Evolutionary conservation across 331 rosid genomes (phyloP).

Genomic region (Rosa hybrid): DNA sequence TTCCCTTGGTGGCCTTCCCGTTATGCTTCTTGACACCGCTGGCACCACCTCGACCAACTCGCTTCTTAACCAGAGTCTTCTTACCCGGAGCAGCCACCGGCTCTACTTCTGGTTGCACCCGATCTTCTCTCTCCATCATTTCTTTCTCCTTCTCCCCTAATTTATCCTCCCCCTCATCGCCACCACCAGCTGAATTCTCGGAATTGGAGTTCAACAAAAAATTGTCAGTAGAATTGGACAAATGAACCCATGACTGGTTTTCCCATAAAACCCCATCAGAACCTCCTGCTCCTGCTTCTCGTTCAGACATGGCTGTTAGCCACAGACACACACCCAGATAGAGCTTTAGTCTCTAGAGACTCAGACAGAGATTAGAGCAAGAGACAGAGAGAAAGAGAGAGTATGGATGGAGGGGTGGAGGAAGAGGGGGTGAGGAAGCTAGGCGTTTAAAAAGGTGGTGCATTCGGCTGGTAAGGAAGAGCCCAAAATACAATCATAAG

Average conservation of each 20-base stretch:
- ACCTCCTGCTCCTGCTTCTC: neutral
- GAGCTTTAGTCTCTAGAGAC: neutral
- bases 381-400: neutral
- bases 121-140: neutral
- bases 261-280: constrained; percentile 24
- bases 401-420: neutral
- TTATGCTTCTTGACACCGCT: neutral
- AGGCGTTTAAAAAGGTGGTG: constrained; percentile 30
- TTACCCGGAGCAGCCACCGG: neutral
- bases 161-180: neutral
- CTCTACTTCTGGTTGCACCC: neutral
- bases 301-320: constrained; percentile 16
- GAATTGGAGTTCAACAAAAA: constrained; percentile 14
- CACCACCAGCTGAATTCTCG: constrained; percentile 18
- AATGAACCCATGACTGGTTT: constrained; percentile 32
- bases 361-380: neutral
- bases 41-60: neutral
- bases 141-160: constrained; percentile 21
- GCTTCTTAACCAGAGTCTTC: constrained; percentile 16
- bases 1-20: constrained; percentile 9
- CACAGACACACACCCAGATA: neutral
- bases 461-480: constrained; percentile 5
- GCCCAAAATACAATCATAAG: constrained; percentile 52
- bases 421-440: constrained; percentile 13
- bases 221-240: constrained; percentile 29